Conservation (phyloP, 805 yeast species). For the Candida verbasci region DNA sequence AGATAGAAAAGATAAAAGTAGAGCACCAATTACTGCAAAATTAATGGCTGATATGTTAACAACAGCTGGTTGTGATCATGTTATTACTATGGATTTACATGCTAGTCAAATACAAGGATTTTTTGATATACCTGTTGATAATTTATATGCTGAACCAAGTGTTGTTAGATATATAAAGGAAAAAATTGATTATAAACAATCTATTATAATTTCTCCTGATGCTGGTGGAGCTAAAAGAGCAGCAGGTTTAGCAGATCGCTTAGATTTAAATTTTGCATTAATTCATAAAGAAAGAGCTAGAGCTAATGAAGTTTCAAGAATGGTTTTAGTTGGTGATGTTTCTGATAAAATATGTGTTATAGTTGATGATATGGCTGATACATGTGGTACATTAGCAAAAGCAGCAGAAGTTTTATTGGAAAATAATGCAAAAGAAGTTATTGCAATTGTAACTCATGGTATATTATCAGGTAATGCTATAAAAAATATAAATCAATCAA, state of each 20-base stretch:
- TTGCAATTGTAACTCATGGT: slow-evolving; percentile 83
- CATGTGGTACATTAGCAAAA: slow-evolving; percentile 81
- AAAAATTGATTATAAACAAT: slow-evolving; percentile 36
- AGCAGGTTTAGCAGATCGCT: slow-evolving; percentile 76
- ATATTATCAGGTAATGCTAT: slow-evolving; percentile 73
- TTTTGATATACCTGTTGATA: slow-evolving; percentile 79
- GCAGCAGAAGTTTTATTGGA: slow-evolving; percentile 73
- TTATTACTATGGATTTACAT: slow-evolving; percentile 82
- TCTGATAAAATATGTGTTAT: slow-evolving; percentile 68
- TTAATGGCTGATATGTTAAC: slow-evolving; percentile 77
- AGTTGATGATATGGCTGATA: slow-evolving; percentile 88
- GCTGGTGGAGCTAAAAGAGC: slow-evolving; percentile 91
- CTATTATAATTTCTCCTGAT: slow-evolving; percentile 76
- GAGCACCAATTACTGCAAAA: slow-evolving; percentile 85
- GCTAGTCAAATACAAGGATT: slow-evolving; percentile 90
- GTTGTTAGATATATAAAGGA: slow-evolving; percentile 73
- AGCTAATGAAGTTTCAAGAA: slow-evolving; percentile 78
- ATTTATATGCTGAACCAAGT: slow-evolving; percentile 78
- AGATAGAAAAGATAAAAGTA: slow-evolving; percentile 77
- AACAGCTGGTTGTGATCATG: slow-evolving; percentile 83
- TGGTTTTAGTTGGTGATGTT: slow-evolving; percentile 86
- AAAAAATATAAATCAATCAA: slow-evolving; percentile 63
- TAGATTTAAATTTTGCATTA: slow-evolving; percentile 77
- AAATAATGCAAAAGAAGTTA: slow-evolving; percentile 65
- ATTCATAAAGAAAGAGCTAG: slow-evolving; percentile 81